Evolutionary conservation across 116 monocot species (phyloP).

Genomic region (Iris pallida): DNA sequence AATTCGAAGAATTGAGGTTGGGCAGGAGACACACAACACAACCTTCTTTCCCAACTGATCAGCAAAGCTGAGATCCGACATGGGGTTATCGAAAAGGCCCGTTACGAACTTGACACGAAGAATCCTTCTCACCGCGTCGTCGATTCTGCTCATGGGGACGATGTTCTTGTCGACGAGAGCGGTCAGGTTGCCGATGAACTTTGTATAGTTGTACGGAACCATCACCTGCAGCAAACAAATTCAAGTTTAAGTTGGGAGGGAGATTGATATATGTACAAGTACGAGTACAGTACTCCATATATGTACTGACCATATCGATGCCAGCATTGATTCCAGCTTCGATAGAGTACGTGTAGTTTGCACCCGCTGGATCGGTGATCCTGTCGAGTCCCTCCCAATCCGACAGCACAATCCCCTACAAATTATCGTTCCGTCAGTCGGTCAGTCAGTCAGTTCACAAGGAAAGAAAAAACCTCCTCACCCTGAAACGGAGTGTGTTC

Average conservation of each 20-base stretch:
- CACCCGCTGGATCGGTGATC: constrained; percentile 29
- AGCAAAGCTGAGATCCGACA: constrained; percentile 35
- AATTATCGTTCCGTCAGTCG: background rate
- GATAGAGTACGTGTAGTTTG: constrained; percentile 46
- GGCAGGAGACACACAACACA: constrained; percentile 6
- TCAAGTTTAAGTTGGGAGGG: too few relatives aligned
- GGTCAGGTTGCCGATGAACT: constrained; percentile 38
- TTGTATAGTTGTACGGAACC: constrained; percentile 35
- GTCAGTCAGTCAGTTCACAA: too few relatives aligned
- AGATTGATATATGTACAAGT: too few relatives aligned
- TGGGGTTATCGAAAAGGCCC: constrained; percentile 56
- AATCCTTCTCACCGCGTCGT: constrained; percentile 52
- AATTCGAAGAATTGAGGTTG: background rate
- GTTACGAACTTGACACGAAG: constrained; percentile 45
- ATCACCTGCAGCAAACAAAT: constrained; percentile 30
- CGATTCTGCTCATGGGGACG: constrained; percentile 53
- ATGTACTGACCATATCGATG: constrained; percentile 48
- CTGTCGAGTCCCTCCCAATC: constrained; percentile 57
- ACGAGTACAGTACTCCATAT: background rate
- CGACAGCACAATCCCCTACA: constrained; percentile 54
- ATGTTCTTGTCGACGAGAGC: constrained; percentile 22
- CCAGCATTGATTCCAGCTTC: constrained; percentile 39
- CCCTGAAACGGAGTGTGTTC: constrained; percentile 28
- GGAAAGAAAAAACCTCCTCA: background rate
- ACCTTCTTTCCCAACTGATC: constrained; percentile 56